Evolutionary conservation across 768 basidiomycete species (phyloP), one percentile per base, ranked within the genome.

Genomic region (Boletus pseudopeckii): DNA sequence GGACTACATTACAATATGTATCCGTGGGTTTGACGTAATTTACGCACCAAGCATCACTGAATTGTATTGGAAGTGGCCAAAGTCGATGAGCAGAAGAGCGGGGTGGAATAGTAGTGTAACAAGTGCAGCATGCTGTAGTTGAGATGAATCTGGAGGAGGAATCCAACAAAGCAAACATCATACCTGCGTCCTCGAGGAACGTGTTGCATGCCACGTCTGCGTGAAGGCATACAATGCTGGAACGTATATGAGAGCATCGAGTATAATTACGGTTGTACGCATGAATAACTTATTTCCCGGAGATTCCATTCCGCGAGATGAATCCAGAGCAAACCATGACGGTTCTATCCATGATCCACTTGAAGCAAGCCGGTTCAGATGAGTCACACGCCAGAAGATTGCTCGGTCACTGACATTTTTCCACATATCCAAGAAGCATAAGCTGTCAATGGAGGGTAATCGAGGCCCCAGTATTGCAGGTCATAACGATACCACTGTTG

Each of bases 1-100:
- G 13, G 2, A 47, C 45, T 22, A 20, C 15, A 34, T 49, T 9
- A 46, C 22, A 32, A 15, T 2, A 8, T 5, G 8, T n/a, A 50
- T 24, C 10, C 37, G 38, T 2, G 30, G 11, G 15, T 13, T 11
- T 10, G 10, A 38, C 26, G 48, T 0, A 65, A 57, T 20, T 37
- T 24, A 73, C 74, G 61, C 63, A 82, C 89, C 95, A 45, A 98
- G 84, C 90, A 96, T 94, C 58, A 95, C 82, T 2, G 89, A 88
- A 66, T 97, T 98, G 68, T 93, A 97, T 71, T 98, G 94, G 63
- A 96, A 96, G 67, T 98, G 94, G 0, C 96, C 93, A 66, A 86
- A 89, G 71, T 97, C 96, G 49, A 96, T 80, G 18, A 97, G 73
- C 9, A 93, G 72, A 32, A 97, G 72, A 1, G 88, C 84, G 3